phyloP scores from a whole-genome alignment of 768 basidiomycete genomes.

The Mycena galericulata region DNA sequence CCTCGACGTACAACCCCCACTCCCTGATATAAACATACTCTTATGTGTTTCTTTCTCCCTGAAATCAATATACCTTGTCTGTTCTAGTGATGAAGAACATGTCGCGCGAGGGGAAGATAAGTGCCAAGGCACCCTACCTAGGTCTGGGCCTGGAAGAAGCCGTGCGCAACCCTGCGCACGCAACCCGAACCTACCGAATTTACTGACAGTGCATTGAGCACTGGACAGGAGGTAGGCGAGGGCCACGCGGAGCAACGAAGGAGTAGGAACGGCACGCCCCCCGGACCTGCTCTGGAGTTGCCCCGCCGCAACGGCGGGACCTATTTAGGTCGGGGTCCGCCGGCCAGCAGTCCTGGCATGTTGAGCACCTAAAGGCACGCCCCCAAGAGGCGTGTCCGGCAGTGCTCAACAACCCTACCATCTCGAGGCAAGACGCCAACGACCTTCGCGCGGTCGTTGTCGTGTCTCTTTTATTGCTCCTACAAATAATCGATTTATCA shows the following conservation, averaged over 20 bases:
- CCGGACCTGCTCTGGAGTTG: background rate
- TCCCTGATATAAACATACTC: too few species aligned
- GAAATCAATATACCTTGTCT: too few species aligned
- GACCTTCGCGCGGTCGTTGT: background rate
- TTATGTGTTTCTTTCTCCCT: too few species aligned
- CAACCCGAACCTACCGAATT: too few species aligned
- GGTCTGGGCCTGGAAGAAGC: conserved; percentile 18
- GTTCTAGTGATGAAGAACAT: too few species aligned
- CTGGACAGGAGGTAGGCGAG: background rate
- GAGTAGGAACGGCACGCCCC: background rate
- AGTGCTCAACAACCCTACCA: background rate
- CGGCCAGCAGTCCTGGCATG: background rate
- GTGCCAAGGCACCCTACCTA: conserved; percentile 15
- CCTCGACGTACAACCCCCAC: too few species aligned
- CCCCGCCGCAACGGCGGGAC: background rate
- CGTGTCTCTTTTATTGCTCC: background rate
- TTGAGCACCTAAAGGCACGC: background rate
- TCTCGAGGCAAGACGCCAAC: background rate
- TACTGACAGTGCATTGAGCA: too few species aligned
- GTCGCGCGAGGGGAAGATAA: too few species aligned
- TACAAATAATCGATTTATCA: background rate
- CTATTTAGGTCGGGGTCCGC: background rate
- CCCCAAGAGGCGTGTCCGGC: background rate
- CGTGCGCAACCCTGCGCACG: too few species aligned
- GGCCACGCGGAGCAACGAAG: background rate